Evolutionary conservation across 768 basidiomycete species (phyloP), one percentile per base, ranked within the genome.

Genomic region (Lactarius evosmus): DNA sequence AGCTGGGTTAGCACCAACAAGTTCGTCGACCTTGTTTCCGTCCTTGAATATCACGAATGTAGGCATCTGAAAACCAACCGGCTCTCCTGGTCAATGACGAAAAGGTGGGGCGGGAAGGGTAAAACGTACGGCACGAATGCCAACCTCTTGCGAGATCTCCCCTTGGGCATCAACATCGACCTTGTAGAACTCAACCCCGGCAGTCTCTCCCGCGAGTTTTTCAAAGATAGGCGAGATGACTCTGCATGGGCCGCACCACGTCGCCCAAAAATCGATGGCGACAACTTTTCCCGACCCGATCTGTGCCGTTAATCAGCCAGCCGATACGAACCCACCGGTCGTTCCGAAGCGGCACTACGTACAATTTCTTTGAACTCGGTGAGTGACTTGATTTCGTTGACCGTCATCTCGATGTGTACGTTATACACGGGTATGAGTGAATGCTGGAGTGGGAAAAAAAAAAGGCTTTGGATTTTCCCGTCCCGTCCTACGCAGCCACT

Each of bases 241-340:
- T 61, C 75, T 79, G 83, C 88, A 89, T 16, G 88, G 87, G 17
- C 86, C 86, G 74, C 85, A 89, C 88, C 89, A 89, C 2, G 82
- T 81, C 44, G 89, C 89, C 85, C 85, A 88, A 75, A 91, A 89
- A 75, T 91, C 87, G 70, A 91, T 78, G 19, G 87, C 71, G 66
- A 79, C 74, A 65, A 76, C 74, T 69, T 79, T 79, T 63, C 76
- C 78, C 61, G 77, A 72, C 69, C 75, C 77, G 70, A 86, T 83
- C 78, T 79, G 56, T 40, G 36, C 36, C 14, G 4, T 8, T 50
- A 40, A 59, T 54, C 33, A 59, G 58, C 34, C 41, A 60, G 61
- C 52, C 38, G 27, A 32, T 34, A 34, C 22, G n/a, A 49, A 46
- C 50, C 51, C 29, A 36, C 11, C 5, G 58, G 29, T 36, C 46